Base-by-base conservation (phyloP, 148 eudicot genomes). In the Fallopia convolvulus region DNA sequence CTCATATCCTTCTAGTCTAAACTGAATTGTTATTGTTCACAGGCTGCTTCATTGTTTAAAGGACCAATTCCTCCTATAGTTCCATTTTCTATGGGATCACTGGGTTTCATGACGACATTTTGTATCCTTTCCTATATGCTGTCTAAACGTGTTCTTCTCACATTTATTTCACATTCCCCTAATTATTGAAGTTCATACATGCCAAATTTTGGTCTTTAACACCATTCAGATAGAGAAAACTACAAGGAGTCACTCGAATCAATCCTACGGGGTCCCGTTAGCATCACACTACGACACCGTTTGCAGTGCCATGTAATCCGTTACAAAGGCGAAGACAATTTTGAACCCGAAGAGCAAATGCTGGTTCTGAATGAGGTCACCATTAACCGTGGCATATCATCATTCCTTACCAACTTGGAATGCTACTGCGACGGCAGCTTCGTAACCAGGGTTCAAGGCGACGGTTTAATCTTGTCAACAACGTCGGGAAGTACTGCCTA, bases 401-500 rank as follows among this genome's bases (percentile, higher is more conserved):
- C 99, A 32, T 92, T 81, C 80, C 97, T 92, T 66, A 91, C 99
- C 74, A 92, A 95, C 83, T 85, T 95, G 75, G 99, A 95, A 79
- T 95, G 99, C 87, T 95, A 91, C 53, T 92, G 91, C 23, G 99
- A 95, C 80, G 82, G 89, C 81, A 87, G 89, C 33, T 95, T 95
- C 61, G 93, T 95, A 77, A 95, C 99, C 0, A 83, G 88, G 12
- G 99, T 95, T 42, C 99, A 95, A 90, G 99, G 99, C 47, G 99
- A 95, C 71, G 99, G 99, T 41, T 83, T 95, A 77, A 95, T 92
- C 46, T 83, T 95, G 81, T 92, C 97, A 33, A 95, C 99, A 26
- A 90, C 99, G 17, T 94, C 99, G 74, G 99, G 99, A 50, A 94
- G 99, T 79, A 94, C 99, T 42, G 99, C 99, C 21, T 94, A 94